Conservation (phyloP, 164 flowering plant species). For the Paratinospora sagittata region DNA sequence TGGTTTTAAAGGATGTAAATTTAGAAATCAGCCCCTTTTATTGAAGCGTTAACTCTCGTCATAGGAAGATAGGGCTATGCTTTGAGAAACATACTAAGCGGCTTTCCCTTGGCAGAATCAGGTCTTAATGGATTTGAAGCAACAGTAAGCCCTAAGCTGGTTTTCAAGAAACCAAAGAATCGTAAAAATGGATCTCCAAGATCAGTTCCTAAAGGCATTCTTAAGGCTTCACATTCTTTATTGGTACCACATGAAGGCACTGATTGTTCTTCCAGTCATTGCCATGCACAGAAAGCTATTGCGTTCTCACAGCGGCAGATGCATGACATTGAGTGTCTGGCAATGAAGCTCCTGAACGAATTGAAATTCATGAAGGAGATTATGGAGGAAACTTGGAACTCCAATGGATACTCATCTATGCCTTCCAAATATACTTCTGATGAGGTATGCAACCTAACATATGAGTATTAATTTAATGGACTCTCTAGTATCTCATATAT, state of each 20-base stretch:
- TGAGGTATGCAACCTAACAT: conserved; percentile 40
- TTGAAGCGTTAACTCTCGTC: background rate
- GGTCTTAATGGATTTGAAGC: conserved; percentile 19
- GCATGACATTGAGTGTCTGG: conserved; percentile 68
- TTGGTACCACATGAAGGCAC: conserved; percentile 21
- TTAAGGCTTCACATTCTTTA: conserved; percentile 31
- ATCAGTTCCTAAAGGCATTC: conserved; percentile 27
- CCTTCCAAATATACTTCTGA: conserved; percentile 41
- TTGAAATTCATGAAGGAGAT: conserved; percentile 59
- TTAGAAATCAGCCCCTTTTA: no score
- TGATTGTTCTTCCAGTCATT: conserved; percentile 28
- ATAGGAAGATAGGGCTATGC: conserved; percentile 19
- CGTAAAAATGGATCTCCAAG: conserved; percentile 18
- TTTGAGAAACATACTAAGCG: conserved; percentile 22
- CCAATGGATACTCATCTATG: conserved; percentile 31
- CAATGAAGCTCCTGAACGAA: conserved; percentile 48
- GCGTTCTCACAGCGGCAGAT: conserved; percentile 76
- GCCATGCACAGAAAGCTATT: conserved; percentile 51
- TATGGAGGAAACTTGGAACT: conserved; percentile 38
- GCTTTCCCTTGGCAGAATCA: conserved; percentile 18
- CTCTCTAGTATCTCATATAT: background rate
- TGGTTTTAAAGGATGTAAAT: background rate
- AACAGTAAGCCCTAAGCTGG: conserved; percentile 10
- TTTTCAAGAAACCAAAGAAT: conserved; percentile 22
- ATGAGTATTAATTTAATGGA: background rate